These are phyloP conservation scores for Colletotrichum tropicale DNA, from an alignment of 2,329 filamentous ascomycete genomes.

Conservation along the genomic window DNA sequence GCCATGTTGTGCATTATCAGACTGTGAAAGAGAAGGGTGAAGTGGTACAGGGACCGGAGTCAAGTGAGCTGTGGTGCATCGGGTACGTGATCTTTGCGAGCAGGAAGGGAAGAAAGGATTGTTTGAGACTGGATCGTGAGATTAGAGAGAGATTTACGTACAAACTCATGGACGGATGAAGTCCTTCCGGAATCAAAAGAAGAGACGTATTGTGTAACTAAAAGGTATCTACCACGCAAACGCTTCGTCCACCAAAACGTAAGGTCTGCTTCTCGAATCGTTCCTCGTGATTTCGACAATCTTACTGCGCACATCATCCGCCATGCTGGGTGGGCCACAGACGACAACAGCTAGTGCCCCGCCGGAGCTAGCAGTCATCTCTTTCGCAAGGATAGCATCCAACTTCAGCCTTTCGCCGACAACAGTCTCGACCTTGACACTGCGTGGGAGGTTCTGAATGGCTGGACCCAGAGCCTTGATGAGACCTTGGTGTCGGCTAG, in stretches of 20 bases:
- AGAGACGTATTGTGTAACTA: no score
- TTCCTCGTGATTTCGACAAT: slow-evolving; percentile 7
- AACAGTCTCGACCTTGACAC: slow-evolving; percentile 4
- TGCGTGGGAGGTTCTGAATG: background rate
- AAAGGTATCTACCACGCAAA: no score
- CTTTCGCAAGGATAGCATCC: background rate
- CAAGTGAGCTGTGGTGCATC: slow-evolving; percentile 19
- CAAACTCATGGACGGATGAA: background rate
- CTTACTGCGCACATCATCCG: slow-evolving; percentile 19
- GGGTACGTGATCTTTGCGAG: slow-evolving; percentile 12
- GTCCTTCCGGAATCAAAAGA: background rate
- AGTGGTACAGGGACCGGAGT: slow-evolving; percentile 15
- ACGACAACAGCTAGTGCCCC: slow-evolving; percentile 16
- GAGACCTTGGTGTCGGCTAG: background rate
- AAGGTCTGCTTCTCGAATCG: background rate
- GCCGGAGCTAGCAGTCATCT: background rate
- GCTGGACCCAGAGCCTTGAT: background rate
- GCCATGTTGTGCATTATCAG: slow-evolving; percentile 18
- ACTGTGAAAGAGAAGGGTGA: slow-evolving; percentile 14
- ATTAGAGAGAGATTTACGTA: slow-evolving; percentile 10
- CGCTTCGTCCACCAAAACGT: slow-evolving; percentile 22
- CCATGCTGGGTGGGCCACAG: slow-evolving; percentile 22
- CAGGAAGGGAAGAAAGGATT: slow-evolving; percentile 5
- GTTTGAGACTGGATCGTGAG: background rate
- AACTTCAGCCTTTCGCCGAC: slow-evolving; percentile 1